Percentiles rank a stretch among this genome's conserved stretches.
These are phyloP conservation scores for Aspergillus nanangensis DNA, from an alignment of 495 filamentous ascomycete genomes.

Conservation along the genomic window DNA sequence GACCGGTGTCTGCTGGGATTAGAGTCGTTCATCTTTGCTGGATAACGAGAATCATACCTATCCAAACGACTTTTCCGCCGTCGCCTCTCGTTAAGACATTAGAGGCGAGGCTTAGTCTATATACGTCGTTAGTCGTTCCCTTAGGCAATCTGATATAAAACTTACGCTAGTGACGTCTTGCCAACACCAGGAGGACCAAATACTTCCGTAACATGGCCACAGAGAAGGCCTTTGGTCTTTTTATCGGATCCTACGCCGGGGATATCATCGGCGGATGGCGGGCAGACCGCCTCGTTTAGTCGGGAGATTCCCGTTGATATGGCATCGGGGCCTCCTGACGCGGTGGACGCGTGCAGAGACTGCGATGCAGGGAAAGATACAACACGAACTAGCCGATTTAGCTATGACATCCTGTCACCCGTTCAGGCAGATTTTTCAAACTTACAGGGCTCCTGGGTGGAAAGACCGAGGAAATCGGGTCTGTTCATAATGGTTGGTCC, in stretches of 20 bases:
- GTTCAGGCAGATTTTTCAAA: neutral
- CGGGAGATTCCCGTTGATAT: constrained; percentile 62
- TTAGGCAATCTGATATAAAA: neutral
- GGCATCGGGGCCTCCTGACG: constrained; percentile 36
- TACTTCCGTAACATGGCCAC: constrained; percentile 80
- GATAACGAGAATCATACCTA: constrained; percentile 51
- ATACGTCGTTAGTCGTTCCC: constrained; percentile 6
- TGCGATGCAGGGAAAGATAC: constrained; percentile 87
- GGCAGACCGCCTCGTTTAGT: constrained; percentile 53
- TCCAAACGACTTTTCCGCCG: constrained; percentile 69
- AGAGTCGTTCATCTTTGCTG: constrained; percentile 9
- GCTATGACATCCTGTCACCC: too few species aligned
- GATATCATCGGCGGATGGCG: constrained; percentile 6
- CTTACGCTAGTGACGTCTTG: constrained; percentile 80
- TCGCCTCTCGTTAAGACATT: constrained; percentile 52
- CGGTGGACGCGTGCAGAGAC: constrained; percentile 63
- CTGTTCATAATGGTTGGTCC: constrained; percentile 18
- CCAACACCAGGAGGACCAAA: constrained; percentile 86
- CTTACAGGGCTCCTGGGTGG: constrained; percentile 27
- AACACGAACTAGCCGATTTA: constrained; percentile 46
- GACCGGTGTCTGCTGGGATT: constrained; percentile 41
- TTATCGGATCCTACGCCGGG: neutral
- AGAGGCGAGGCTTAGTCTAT: constrained; percentile 65
- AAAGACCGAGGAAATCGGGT: constrained; percentile 26
- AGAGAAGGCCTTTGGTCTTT: constrained; percentile 48